Percentiles rank a stretch among this genome's conserved stretches.
Conservation (phyloP, 2,329 filamentous ascomycete genomes). For the Talaromyces sp. region DNA sequence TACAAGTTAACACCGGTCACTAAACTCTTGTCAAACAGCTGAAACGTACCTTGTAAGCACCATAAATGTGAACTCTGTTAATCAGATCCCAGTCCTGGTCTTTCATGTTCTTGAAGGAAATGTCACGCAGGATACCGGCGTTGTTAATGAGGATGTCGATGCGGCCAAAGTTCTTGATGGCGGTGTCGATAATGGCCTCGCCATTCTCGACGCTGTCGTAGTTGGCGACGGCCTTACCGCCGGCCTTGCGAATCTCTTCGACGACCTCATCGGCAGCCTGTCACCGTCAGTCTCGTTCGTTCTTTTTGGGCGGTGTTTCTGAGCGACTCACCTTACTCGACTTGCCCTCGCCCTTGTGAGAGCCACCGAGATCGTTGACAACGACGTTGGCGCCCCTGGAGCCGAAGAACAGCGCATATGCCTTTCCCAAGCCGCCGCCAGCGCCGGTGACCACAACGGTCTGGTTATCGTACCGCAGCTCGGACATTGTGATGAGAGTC, state of each 20-base stretch:
- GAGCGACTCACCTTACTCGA: slow-evolving; percentile 70
- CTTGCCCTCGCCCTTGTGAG: slow-evolving; percentile 86
- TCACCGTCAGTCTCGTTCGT: slow-evolving; percentile 31
- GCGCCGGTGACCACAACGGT: slow-evolving; percentile 85
- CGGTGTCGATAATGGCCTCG: slow-evolving; percentile 78
- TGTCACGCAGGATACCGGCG: slow-evolving; percentile 87
- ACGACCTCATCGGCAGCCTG: slow-evolving; percentile 55
- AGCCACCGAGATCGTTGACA: slow-evolving; percentile 91
- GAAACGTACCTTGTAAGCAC: slow-evolving; percentile 69
- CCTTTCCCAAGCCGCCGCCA: slow-evolving; percentile 74
- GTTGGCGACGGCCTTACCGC: slow-evolving; percentile 95
- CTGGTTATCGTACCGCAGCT: slow-evolving; percentile 81
- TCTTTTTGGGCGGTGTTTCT: background rate
- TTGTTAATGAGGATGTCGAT: slow-evolving; percentile 97
- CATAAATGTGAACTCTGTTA: slow-evolving; percentile 85
- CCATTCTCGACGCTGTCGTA: slow-evolving; percentile 82
- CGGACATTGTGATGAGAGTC: slow-evolving; percentile 49
- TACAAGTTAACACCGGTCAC: slow-evolving; percentile 14
- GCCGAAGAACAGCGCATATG: slow-evolving; percentile 84
- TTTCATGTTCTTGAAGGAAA: slow-evolving; percentile 99
- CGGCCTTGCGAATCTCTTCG: slow-evolving; percentile 61
- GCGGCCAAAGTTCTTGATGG: slow-evolving; percentile 53
- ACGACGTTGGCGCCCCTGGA: slow-evolving; percentile 90
- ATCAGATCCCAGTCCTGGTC: slow-evolving; percentile 96
- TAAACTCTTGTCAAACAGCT: background rate